Conservation (phyloP, 345 rosid genomes). For the Salix udensis region DNA sequence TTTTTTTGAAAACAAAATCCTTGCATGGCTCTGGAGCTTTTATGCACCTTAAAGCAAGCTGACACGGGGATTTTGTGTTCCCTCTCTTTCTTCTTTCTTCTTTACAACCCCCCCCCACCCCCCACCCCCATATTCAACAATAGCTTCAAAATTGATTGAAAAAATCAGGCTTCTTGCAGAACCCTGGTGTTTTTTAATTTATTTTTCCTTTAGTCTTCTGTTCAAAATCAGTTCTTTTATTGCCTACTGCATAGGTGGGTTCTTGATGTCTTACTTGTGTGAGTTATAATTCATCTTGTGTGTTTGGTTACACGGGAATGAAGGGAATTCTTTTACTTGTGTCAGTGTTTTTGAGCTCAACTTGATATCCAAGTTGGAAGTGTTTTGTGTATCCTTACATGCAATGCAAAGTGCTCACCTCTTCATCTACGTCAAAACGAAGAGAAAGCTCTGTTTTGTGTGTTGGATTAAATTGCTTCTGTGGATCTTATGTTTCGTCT, state of each 20-base stretch:
- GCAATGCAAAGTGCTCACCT: conserved; percentile 30
- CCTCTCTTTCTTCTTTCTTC: conserved; percentile 20
- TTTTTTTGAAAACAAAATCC: not conserved
- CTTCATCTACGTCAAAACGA: conserved; percentile 4
- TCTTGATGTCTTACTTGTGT: conserved; percentile 17
- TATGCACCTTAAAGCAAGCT: conserved; percentile 52
- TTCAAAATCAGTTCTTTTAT: conserved; percentile 7
- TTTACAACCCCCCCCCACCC: conserved; percentile 6
- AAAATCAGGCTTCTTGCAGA: not conserved
- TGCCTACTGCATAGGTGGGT: conserved; percentile 31
- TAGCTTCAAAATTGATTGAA: not conserved
- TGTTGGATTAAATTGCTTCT: not conserved
- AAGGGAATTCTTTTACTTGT: not conserved
- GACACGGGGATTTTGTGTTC: conserved; percentile 55
- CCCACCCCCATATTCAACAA: not conserved
- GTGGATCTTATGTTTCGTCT: conserved; percentile 3
- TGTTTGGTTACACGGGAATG: not conserved
- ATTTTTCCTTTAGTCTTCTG: conserved; percentile 17
- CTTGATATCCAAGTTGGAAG: not conserved
- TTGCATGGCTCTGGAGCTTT: conserved; percentile 22
- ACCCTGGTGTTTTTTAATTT: not conserved
- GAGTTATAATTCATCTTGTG: not conserved
- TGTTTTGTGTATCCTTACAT: conserved; percentile 12
- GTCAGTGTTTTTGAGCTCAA: not conserved
- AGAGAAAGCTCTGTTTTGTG: not conserved